phyloP scores from a whole-genome alignment of 1,284 basidiomycete species.

The Cryptococcus amylolentus region DNA sequence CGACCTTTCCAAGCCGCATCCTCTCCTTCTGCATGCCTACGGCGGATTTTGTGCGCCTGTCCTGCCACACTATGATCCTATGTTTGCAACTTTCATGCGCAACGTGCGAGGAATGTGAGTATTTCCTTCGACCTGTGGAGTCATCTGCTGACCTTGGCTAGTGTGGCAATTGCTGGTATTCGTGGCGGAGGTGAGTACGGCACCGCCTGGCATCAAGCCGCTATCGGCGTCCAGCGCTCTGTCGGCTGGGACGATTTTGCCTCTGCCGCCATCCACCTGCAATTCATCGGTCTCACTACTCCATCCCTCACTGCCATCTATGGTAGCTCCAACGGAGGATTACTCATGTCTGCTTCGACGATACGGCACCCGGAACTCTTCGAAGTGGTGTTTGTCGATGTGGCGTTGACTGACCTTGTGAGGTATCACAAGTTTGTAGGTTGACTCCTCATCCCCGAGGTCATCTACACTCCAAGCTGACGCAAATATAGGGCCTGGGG shows the following conservation, averaged over 20 bases:
- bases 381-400: conserved; percentile 13
- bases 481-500: conserved; percentile 9
- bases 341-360: conserved; percentile 11
- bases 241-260: conserved; percentile 19
- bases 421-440: conserved; percentile 20
- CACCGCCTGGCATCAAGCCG: conserved; percentile 18
- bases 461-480: neutral
- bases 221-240: conserved; percentile 10
- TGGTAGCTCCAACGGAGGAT: conserved; percentile 21
- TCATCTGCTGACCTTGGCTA: neutral
- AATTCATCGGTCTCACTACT: conserved; percentile 10
- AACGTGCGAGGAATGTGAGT: conserved; percentile 19
- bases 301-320: conserved; percentile 15
- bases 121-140: neutral
- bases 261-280: conserved; percentile 13
- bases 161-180: conserved; percentile 22
- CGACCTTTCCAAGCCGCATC: conserved; percentile 11
- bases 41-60: conserved; percentile 12
- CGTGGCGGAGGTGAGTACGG: conserved; percentile 24
- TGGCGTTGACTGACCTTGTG: conserved; percentile 12
- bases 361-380: conserved; percentile 17
- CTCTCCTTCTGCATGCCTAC: conserved; percentile 15
- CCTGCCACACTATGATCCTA: conserved; percentile 14
- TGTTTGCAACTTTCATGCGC: conserved; percentile 19
- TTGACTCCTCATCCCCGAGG: neutral